A percentile compares a stretch with the other conserved stretches of the same genome.
Conservation (phyloP, 2,329 filamentous ascomycete genomes). For the Coniochaeta prunicola region DNA sequence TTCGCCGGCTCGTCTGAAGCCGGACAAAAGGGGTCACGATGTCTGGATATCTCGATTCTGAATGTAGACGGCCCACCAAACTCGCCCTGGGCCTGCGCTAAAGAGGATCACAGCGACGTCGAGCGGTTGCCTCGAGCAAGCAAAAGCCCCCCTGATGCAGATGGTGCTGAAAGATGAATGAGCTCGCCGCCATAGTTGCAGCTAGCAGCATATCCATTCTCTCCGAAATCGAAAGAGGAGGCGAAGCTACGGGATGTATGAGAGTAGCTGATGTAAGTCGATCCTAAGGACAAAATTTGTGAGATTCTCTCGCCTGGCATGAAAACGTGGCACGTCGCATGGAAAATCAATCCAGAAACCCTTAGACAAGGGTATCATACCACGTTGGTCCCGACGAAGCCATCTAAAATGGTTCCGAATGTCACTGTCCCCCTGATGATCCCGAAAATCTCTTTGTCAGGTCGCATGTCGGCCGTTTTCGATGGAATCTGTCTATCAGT, state of each 20-base stretch:
- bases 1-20: not conserved
- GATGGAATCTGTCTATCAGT: no score
- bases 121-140: not conserved
- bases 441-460: no score
- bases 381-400: not conserved
- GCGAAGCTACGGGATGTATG: not conserved
- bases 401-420: not conserved
- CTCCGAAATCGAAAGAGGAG: not conserved
- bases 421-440: no score
- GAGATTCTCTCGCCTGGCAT: no score
- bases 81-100: not conserved
- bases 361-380: not conserved
- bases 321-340: no score
- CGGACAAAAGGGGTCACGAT: not conserved
- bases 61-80: not conserved
- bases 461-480: no score
- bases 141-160: not conserved
- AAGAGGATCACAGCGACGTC: not conserved
- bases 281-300: not conserved
- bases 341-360: not conserved
- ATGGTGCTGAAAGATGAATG: not conserved
- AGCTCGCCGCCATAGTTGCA: not conserved
- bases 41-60: not conserved
- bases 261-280: not conserved
- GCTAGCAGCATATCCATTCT: not conserved